Base-by-base conservation (phyloP, 768 basidiomycete genomes). In the Panaeolus papilionaceus region DNA sequence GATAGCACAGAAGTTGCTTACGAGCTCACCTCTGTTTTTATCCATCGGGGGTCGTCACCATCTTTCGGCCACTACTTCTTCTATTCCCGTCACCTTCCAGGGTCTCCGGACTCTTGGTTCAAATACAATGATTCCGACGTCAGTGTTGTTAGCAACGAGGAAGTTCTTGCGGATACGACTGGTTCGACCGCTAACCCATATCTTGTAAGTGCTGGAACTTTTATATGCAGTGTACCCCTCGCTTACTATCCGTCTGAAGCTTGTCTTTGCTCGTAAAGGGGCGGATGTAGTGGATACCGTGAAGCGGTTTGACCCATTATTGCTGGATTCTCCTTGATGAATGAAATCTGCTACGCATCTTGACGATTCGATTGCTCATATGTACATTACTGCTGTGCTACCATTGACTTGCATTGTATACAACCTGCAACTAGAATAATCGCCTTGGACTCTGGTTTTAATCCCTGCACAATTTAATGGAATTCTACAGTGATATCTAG, bases 41-140 rank as follows among this genome's bases (percentile, higher is more conserved):
- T 98, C 68, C 96, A 99, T 77, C 91, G 96, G 37, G 96, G 96
- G 61, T 86, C 90, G 64, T 92, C 90, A 18, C 90, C 94, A 1
- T 92, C 92, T 7, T 95, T 89, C 80, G 95, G 95, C 3, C 96
- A 98, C 76, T 98, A 98, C 78, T 99, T 95, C 84, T 94, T 98
- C 79, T 98, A 97, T 77, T 94, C 96, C 65, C 86, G 95, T 45
- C 86, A 95, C 76, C 82, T 98, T 14, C 96, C 95, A 1, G 86
- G 88, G 61, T 79, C 88, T 26, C 90, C 90, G 11, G 92, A 98
- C 66, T 84, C 86, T 51, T 98, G 96, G 94, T 95, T 96, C 86
- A 97, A 97, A 80, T 95, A 97, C 81, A 98, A 98, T 75, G 96
- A 98, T 75, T 94, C 94, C 42, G 89, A 88, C 67, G 94, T 99